Evolutionary conservation across 768 basidiomycete species (phyloP).

Genomic region (Boletus rubropictus): DNA sequence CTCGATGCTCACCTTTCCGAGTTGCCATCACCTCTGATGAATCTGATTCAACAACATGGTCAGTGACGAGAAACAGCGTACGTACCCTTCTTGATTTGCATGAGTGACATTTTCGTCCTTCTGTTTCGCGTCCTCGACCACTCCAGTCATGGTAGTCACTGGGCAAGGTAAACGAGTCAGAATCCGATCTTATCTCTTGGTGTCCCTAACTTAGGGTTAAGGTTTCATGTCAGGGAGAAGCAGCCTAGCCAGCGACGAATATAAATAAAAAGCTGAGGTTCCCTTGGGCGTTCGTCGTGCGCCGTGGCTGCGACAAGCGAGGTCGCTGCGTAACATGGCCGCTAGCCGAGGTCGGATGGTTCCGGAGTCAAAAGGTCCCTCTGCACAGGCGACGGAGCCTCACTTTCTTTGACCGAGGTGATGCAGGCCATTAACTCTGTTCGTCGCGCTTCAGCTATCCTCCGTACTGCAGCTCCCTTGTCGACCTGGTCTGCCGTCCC

Average conservation of each 20-base stretch:
- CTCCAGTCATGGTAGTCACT: conserved; percentile 15
- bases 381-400: not conserved
- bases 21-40: conserved; percentile 10
- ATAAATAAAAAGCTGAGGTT: not conserved
- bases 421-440: conserved; percentile 43
- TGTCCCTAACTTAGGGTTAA: conserved; percentile 19
- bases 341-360: conserved; percentile 15
- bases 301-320: not conserved
- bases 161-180: not conserved
- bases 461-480: conserved; percentile 37
- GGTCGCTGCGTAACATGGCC: not conserved
- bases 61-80: not conserved
- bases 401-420: not conserved
- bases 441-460: conserved; percentile 44
- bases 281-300: not conserved
- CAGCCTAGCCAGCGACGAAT: not conserved
- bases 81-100: conserved; percentile 9
- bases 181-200: conserved; percentile 21
- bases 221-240: not conserved
- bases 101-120: not conserved
- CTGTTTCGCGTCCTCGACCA: not conserved
- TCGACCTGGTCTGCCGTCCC: conserved; percentile 81
- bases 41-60: not conserved
- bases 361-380: conserved; percentile 6
- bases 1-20: conserved; percentile 8